These are phyloP conservation scores for Petunia axillaris DNA, from an alignment of 257 asterid genomes.

Conservation along the genomic window DNA sequence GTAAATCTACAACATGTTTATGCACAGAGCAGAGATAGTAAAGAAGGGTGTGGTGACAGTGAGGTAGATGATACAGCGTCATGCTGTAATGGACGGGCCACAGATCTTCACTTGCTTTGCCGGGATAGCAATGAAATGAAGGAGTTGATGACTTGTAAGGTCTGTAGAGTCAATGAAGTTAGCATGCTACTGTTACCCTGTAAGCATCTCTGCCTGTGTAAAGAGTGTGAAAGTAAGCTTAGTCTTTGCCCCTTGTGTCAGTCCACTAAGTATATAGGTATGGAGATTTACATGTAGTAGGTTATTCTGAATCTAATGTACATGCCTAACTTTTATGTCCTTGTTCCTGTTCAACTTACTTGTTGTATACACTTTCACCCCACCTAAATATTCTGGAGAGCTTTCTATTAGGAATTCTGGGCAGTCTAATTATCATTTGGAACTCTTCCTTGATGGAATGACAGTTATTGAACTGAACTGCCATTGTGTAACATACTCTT, in stretches of 20 bases:
- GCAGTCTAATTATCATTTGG: conserved; percentile 1
- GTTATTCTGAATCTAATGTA: conserved; percentile 38
- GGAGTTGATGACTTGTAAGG: conserved; percentile 80
- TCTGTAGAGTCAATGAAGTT: conserved; percentile 73
- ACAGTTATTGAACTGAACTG: neutral
- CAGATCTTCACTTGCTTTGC: conserved; percentile 49
- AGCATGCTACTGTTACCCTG: conserved; percentile 93
- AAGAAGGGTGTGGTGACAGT: conserved; percentile 98
- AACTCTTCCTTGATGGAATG: conserved; percentile 8
- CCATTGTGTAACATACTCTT: neutral
- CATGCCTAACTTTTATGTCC: conserved; percentile 29
- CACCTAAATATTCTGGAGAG: neutral
- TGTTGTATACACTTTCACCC: conserved; percentile 6
- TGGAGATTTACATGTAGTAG: conserved; percentile 80
- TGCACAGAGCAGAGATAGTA: conserved; percentile 79
- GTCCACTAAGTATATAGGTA: conserved; percentile 70
- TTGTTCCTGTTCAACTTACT: conserved; percentile 24
- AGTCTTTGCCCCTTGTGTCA: conserved; percentile 86
- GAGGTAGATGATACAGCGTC: conserved; percentile 92
- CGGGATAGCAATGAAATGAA: conserved; percentile 54
- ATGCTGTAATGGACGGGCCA: conserved; percentile 66
- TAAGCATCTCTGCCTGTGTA: conserved; percentile 94
- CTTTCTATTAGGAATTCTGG: neutral
- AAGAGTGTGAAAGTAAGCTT: conserved; percentile 80
- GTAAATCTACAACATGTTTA: conserved; percentile 71